Evolutionary conservation across 164 flowering plant genomes (phyloP), one percentile per base, ranked within the genome.

Genomic region (Akebia trifoliata): DNA sequence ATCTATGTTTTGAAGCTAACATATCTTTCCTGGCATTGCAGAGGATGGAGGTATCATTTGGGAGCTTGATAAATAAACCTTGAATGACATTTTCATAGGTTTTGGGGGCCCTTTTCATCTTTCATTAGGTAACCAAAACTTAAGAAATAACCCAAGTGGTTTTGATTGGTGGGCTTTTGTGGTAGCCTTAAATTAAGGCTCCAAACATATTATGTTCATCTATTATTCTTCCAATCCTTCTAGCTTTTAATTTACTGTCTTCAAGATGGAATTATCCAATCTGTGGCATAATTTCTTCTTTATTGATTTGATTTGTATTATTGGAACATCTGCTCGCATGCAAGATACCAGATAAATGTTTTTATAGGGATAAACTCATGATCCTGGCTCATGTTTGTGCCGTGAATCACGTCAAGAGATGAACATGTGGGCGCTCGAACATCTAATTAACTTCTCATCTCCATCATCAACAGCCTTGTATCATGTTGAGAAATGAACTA

Each of bases 11-110:
- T 25, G 3, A n/a, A 38, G 44, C 4, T 20, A 36, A 22, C 38
- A 7, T 15, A 47, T 11, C 34, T 22, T 51, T 62, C 10, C n/a
- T 63, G 26, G 11, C 48, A 8, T 74, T 74, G 72, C 81, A 84
- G 86, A 81, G 77, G 90, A 80, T 72, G 83, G 82, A 60, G 90
- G 87, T 4, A 59, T 81, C 38, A 59, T 84, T 42, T 84, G 86
- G 90, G 85, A 84, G 74, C 68, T 76, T 61, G 83, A 75, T 63
- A 72, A 78, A 28, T 80, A 68, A 31, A 38, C 18, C 45, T 6
- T 31, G 56, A 47, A 42, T 11, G 32, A 28, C 20, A 56, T 18
- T 15, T 9, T 44, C 8, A 26, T 11, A 37, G 20, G 46, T 20
- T 48, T 22, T 25, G 35, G 30, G 29, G 20, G 1, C 24, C 15